Evolutionary conservation across 2,329 filamentous ascomycete species (phyloP).

Genomic region (Colletotrichum gigasporum): DNA sequence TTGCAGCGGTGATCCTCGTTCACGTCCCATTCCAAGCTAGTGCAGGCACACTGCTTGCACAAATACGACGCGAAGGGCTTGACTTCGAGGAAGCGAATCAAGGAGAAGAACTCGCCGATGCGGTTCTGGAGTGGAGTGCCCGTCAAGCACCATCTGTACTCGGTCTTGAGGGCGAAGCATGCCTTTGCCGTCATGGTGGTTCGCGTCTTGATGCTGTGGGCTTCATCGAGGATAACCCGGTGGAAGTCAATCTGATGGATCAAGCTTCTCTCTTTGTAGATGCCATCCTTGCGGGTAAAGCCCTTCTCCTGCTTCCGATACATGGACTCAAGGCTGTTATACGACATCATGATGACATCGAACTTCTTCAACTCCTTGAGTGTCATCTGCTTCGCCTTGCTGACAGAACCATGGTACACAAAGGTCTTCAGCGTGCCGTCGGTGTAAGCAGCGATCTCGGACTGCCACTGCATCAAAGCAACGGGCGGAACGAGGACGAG

Average conservation of each 20-base stretch:
- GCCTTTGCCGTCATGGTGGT: conserved; percentile 93
- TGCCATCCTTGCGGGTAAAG: conserved; percentile 80
- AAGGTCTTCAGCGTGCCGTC: conserved; percentile 90
- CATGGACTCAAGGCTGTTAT: conserved; percentile 90
- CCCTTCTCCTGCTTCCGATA: conserved; percentile 94
- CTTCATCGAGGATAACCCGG: conserved; percentile 92
- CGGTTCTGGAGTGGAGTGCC: conserved; percentile 97
- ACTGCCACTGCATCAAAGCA: conserved; percentile 94
- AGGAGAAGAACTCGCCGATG: conserved; percentile 96
- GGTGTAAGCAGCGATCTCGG: conserved; percentile 83
- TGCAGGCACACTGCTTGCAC: conserved; percentile 87
- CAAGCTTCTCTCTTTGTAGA: conserved; percentile 81
- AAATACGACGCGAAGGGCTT: conserved; percentile 92
- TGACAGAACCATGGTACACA: conserved; percentile 87
- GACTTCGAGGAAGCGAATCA: conserved; percentile 90
- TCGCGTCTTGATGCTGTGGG: conserved; percentile 91
- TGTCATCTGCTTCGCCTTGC: conserved; percentile 81
- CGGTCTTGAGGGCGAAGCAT: conserved; percentile 88
- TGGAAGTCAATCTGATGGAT: conserved; percentile 91
- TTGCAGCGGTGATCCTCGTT: conserved; percentile 76
- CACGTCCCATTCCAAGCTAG: conserved; percentile 84
- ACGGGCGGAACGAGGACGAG: conserved; percentile 93
- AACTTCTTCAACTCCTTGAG: conserved; percentile 80
- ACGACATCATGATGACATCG: conserved; percentile 97
- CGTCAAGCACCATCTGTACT: conserved; percentile 94